Evolutionary conservation across 176 grass and related monocot genomes (phyloP), one percentile per base, ranked within the genome.

Genomic region (Sorghum bicolor): DNA sequence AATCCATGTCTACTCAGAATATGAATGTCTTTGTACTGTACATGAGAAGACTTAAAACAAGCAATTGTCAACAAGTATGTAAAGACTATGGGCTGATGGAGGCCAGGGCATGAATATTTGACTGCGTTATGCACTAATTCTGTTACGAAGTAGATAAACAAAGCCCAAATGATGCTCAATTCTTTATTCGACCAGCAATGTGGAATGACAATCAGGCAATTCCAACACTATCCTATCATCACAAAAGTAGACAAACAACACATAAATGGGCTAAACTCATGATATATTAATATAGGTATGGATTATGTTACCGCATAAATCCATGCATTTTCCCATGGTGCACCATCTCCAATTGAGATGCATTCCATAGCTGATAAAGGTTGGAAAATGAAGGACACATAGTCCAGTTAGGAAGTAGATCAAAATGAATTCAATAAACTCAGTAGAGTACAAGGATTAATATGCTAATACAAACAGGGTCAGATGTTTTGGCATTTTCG

Each of bases 281-380:
- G 53, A 72, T 41, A 72, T 72, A 25, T 70, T 6, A 78, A 71
- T 66, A 74, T 50, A 72, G 55, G 3, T 19, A 38, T 15, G 32
- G 63, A 36, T 82, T 62, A 72, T 57, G 58, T 78, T 92, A 98
- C 95, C 95, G 40, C 95, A 98, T 98, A 89, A 91, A 98, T 77
- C 95, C 95, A 75, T 98, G 95, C 95, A 98, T 98, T 83, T 95
- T 98, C 74, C 95, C 95, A 90, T 80, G 55, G 60, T 86, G 88
- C 50, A 98, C 87, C 95, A 98, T 93, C 87, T 98, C 95, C 74
- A 93, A 74, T 37, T 98, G 95, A 20, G 95, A 98, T 81, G 95
- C 95, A 93, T 98, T 98, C 95, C 95, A 98, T 4, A 98, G 85
- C 95, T 98, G 89, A 80, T 75, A 75, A 64, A 66, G 79, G 26